Conservation (phyloP, 2,329 filamentous ascomycete species). For the Helotiales sp. region DNA sequence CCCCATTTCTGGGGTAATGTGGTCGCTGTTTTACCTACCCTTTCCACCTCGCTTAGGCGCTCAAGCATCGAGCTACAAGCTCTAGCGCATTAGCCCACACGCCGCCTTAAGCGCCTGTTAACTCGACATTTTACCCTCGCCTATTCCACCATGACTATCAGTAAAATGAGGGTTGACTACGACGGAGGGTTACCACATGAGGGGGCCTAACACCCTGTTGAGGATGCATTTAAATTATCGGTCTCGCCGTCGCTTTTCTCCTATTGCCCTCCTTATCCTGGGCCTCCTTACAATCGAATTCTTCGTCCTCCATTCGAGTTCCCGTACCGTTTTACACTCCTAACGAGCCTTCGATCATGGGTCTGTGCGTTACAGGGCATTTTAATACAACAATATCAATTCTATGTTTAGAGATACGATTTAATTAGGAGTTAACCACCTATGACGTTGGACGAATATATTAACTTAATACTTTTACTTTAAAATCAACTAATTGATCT, state of each 20-base stretch:
- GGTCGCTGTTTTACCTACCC: conserved; percentile 9
- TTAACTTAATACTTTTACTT: too few species aligned
- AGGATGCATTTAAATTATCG: not conserved
- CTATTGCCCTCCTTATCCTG: not conserved
- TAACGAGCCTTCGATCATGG: too few species aligned
- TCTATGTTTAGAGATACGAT: too few species aligned
- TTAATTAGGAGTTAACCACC: too few species aligned
- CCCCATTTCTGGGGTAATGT: conserved; percentile 3
- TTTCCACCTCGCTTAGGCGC: conserved; percentile 6
- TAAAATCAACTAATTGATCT: too few species aligned
- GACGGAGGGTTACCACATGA: not conserved
- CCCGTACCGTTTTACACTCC: not conserved
- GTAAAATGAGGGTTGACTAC: not conserved
- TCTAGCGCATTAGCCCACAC: conserved; percentile 6
- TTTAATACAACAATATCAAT: too few species aligned
- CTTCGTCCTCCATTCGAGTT: conserved; percentile 2
- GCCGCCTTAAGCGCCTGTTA: not conserved
- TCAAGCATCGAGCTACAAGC: not conserved
- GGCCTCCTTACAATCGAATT: conserved; percentile 1
- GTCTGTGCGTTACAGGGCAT: too few species aligned
- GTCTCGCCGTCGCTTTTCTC: conserved; percentile 4
- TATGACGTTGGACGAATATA: too few species aligned
- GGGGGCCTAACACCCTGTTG: not conserved
- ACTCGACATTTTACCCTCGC: not conserved
- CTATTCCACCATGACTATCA: not conserved